These are phyloP conservation scores for Apium graveolens DNA, from an alignment of 129 eudicot genomes.

Conservation along the genomic window DNA sequence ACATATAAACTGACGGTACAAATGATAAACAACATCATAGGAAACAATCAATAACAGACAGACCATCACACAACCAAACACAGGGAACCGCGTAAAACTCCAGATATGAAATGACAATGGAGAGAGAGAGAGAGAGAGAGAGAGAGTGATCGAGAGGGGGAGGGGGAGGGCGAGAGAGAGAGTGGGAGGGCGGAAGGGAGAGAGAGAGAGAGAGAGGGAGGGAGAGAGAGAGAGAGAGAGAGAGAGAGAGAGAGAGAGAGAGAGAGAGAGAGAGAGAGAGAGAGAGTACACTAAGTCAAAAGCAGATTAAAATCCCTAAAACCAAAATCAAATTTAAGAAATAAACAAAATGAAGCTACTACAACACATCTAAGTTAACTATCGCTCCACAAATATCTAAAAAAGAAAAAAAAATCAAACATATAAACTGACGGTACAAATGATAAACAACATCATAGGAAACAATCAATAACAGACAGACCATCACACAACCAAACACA, in stretches of 20 bases:
- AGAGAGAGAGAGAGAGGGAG: no score
- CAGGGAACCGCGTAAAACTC: neutral
- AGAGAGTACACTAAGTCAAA: no score
- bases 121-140: no score
- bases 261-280: no score
- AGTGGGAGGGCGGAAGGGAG: no score
- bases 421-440: neutral
- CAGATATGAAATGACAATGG: neutral
- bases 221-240: no score
- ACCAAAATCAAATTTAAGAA: neutral
- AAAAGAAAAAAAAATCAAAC: neutral
- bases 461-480: neutral
- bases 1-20: neutral
- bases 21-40: neutral
- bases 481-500: neutral
- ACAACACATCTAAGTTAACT: neutral
- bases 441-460: neutral
- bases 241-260: no score
- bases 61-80: neutral
- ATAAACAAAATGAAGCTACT: neutral
- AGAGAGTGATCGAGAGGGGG: no score
- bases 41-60: neutral
- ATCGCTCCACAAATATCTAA: neutral
- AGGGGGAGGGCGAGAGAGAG: neutral
- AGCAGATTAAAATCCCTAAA: neutral